These are phyloP conservation scores for Solanum hybrid DNA, from an alignment of 305 asterid species.

Conservation along the genomic window DNA sequence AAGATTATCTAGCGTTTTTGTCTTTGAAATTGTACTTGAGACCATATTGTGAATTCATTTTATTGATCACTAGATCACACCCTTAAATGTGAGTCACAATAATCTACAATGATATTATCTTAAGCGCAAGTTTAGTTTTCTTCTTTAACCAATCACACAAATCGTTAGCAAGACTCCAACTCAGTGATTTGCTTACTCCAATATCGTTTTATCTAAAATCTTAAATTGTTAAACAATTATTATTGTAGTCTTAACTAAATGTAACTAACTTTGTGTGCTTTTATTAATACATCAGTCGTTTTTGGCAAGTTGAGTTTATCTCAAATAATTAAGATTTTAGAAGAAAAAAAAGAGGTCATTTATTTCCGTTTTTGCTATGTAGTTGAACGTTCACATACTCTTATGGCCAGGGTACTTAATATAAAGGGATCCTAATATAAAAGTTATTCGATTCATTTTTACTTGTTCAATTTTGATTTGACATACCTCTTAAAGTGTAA, in stretches of 20 bases:
- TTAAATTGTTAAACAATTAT: neutral
- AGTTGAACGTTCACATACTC: neutral
- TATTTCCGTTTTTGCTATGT: neutral
- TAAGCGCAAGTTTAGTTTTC: neutral
- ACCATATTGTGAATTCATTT: neutral
- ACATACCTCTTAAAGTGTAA: neutral
- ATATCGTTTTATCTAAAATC: neutral
- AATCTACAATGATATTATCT: neutral
- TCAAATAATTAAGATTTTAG: neutral
- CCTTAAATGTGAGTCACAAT: neutral
- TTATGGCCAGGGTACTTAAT: neutral
- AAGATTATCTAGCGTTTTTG: neutral
- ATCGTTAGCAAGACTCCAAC: neutral
- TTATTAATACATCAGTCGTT: neutral
- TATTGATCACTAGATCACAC: neutral
- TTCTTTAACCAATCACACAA: neutral
- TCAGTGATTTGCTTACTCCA: neutral
- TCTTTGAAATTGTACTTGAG: neutral
- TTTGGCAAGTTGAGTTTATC: neutral
- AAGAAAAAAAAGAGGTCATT: neutral
- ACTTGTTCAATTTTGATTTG: neutral
- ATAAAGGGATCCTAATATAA: neutral
- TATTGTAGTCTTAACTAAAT: neutral
- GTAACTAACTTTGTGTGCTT: neutral
- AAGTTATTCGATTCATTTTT: neutral